Evolutionary conservation across 208 protist genomes (phyloP).

Genomic region (Crithidia fasciculata): DNA sequence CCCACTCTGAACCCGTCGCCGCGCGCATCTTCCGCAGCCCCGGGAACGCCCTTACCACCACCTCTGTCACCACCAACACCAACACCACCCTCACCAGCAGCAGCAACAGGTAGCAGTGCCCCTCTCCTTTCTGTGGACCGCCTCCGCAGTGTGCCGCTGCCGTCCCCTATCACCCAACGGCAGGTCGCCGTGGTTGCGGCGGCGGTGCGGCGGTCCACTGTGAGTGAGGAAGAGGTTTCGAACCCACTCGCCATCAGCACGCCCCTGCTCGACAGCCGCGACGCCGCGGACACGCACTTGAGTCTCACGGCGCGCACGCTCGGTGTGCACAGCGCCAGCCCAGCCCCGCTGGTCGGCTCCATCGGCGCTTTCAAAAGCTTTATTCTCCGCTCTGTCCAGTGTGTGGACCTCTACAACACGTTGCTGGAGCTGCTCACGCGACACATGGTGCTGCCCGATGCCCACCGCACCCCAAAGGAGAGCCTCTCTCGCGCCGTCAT

Average conservation of each 20-base stretch:
- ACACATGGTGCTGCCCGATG: conserved; percentile 43
- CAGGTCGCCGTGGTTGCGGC: conserved; percentile 15
- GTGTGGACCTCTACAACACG: conserved; percentile 45
- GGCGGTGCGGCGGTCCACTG: neutral
- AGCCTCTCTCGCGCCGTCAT: conserved; percentile 42
- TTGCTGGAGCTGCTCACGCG: conserved; percentile 44
- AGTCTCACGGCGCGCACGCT: neutral
- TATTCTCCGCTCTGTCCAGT: conserved; percentile 46
- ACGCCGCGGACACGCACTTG: neutral
- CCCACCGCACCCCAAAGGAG: conserved; percentile 44
- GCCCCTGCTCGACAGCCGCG: neutral
- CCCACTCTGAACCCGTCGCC: neutral
- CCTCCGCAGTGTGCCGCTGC: conserved; percentile 12
- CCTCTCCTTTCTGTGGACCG: neutral
- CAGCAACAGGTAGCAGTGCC: neutral
- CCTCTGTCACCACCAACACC: neutral
- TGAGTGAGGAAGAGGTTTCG: neutral
- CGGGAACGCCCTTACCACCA: no score
- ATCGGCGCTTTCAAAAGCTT: conserved; percentile 21
- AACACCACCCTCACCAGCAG: neutral
- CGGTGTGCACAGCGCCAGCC: neutral
- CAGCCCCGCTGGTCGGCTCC: neutral
- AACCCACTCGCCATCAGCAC: conserved; percentile 13
- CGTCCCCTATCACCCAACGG: conserved; percentile 12
- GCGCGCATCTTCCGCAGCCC: neutral